Base-by-base conservation (phyloP, 805 yeast genomes). In the Ogataea sp. region DNA sequence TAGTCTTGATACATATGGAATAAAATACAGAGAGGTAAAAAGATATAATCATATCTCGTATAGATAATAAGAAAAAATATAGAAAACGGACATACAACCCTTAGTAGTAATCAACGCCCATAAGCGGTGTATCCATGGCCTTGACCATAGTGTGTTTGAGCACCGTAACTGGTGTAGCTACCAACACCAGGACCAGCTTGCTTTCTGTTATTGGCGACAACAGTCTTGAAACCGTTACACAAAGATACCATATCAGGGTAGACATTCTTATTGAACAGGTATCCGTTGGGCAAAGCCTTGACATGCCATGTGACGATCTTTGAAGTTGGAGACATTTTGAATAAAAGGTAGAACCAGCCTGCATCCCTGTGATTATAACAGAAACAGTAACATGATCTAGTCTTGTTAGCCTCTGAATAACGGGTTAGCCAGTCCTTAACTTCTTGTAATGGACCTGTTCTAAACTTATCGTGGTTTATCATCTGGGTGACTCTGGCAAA, bases 221-320 rank as follows among this genome's bases (percentile, higher is more conserved):
- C 30, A 48, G 80, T 83, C 68, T 93, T 93, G 78, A 93, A 93
- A 15, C 99, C 99, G 54, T 93, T 93, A 66, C 96, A 84, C 52
- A 93, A 71, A 42, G 82, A 75, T 46, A 78, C 78, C 70, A 90
- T 88, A 59, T 83, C 88, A n/a, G 96, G 90, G 57, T 93, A 93
- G 23, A 78, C 73, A 55, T 83, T 85, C 14, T 80, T 80, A 56
- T 78, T 80, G 56, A 93, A 67, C 53, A 77, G 79, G 55, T 76
- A 90, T 3, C 97, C 97, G 43, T 80, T 81, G 21, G 93, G 88
- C 39, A 83, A 80, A n/a, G 86, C 86, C 60, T 79, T 83, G 31
- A 93, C 96, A 53, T 86, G 85, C 95, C 97, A 86, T 3, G 86
- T 78, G 52, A 78, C 76, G 28, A 88, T 71, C 36, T 76, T 76